Base-by-base conservation (phyloP, 495 filamentous ascomycete species). In the Clavariopsis aquatica region DNA sequence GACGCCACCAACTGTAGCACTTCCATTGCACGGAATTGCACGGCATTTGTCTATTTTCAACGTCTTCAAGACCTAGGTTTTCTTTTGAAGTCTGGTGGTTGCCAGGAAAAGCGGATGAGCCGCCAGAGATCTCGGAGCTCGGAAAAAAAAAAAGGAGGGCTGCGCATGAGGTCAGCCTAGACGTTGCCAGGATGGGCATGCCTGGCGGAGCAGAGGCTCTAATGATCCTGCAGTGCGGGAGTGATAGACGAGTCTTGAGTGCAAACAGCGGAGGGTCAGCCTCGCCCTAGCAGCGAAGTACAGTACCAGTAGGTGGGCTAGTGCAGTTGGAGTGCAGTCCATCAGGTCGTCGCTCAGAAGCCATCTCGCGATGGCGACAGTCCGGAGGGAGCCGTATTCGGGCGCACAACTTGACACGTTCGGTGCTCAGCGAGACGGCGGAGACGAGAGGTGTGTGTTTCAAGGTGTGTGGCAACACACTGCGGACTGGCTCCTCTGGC, bases 151-250 rank as follows among this genome's bases (percentile, higher is more conserved):
- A 13, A 36, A 6, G n/a, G n/a, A n/a, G 15, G 38, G n/a, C 38
- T 43, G 38, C 38, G 38, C 38, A 9, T 43, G 38, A 43, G 12
- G 38, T 43, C 9, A 43, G 38, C 38, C 13, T 36, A 13, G 13
- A 6, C 38, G 38, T n/a, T 43, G 38, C 38, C 38, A 43, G 38
- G 38, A 43, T 43, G n/a, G n/a, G n/a, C n/a, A n/a, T 43, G 38
- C 38, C 12, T 43, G 31, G 31, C 31, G 13, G 6, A 36, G 38
- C 38, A 43, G n/a, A 24, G 13, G 43, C 57, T 27, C 45, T 49
- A 52, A 51, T 51, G 57, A 52, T 60, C 57, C 57, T 60, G 5
- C 57, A 52, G 5, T 10, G 57, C 28, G 2, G 46, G 38, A 7
- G 38, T 17, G 38, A 43, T 43, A 43, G 38, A 43, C 38, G 5